Conservation (phyloP, 352 stramenopile species). For the Aphanomyces euteiches region DNA sequence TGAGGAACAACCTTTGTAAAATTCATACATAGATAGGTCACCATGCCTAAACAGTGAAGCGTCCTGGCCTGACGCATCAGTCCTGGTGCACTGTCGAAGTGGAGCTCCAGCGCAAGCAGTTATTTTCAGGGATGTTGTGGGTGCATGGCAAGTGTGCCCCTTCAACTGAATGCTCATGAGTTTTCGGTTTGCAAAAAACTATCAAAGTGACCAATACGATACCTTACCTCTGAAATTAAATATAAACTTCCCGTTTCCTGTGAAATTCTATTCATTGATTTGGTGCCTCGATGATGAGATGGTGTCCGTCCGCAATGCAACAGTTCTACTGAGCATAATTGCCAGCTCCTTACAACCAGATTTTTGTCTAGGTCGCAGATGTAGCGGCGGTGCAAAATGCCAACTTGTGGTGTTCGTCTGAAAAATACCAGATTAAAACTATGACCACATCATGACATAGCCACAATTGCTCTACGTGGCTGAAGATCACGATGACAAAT, state of each 20-base stretch:
- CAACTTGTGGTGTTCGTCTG: constrained; percentile 99
- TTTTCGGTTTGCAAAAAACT: too few relatives aligned
- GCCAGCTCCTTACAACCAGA: background rate
- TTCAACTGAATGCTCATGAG: too few relatives aligned
- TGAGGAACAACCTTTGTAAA: too few relatives aligned
- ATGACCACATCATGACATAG: constrained; percentile 99
- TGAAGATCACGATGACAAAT: constrained; percentile 97
- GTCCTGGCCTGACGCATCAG: too few relatives aligned
- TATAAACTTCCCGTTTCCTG: background rate
- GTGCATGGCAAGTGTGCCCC: too few relatives aligned
- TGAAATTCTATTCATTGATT: background rate
- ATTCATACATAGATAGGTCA: too few relatives aligned
- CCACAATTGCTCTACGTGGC: constrained; percentile 98
- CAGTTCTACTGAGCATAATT: constrained; percentile 40
- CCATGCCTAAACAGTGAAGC: too few relatives aligned
- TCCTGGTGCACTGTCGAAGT: too few relatives aligned
- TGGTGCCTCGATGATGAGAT: constrained; percentile 40
- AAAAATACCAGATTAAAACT: constrained; percentile 99
- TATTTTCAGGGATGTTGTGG: too few relatives aligned
- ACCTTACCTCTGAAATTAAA: constrained; percentile 14
- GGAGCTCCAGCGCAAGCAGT: too few relatives aligned
- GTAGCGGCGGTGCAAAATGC: constrained; percentile 98
- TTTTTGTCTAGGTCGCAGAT: constrained; percentile 80
- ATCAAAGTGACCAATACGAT: too few relatives aligned
- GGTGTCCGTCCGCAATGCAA: constrained; percentile 95